Evolutionary conservation across 2,329 filamentous ascomycete genomes (phyloP).

Genomic region (Aspergillus sp.): DNA sequence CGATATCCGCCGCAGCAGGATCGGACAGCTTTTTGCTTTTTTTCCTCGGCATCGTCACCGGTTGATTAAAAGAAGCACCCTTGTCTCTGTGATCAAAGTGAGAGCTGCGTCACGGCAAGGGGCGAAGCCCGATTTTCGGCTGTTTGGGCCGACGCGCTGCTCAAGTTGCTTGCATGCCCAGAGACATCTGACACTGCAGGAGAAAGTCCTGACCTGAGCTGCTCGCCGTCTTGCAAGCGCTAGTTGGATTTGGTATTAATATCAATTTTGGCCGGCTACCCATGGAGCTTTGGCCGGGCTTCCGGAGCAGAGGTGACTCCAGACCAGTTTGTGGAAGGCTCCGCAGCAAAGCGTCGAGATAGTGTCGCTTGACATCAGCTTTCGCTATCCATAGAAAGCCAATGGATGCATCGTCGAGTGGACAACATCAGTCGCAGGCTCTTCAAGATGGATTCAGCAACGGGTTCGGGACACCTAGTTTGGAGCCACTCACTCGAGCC

Average conservation of each 20-base stretch:
- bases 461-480: too few species aligned
- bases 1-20: too few species aligned
- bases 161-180: background rate
- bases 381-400: background rate
- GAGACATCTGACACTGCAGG: background rate
- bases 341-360: background rate
- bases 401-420: background rate
- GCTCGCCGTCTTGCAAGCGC: background rate
- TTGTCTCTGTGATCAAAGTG: background rate
- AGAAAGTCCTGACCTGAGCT: background rate
- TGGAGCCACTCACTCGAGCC: too few species aligned
- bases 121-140: background rate
- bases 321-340: background rate
- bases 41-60: too few species aligned
- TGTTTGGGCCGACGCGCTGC: background rate
- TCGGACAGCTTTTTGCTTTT: background rate
- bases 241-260: background rate
- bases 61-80: too few species aligned
- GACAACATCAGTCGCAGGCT: background rate
- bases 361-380: background rate
- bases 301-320: background rate
- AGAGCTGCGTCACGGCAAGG: background rate
- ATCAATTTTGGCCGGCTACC: background rate
- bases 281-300: background rate
- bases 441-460: too few species aligned